Percentiles rank a stretch among this genome's conserved stretches.
Conservation (phyloP, 2,329 filamentous ascomycete species). For the Arthroderma sp. region DNA sequence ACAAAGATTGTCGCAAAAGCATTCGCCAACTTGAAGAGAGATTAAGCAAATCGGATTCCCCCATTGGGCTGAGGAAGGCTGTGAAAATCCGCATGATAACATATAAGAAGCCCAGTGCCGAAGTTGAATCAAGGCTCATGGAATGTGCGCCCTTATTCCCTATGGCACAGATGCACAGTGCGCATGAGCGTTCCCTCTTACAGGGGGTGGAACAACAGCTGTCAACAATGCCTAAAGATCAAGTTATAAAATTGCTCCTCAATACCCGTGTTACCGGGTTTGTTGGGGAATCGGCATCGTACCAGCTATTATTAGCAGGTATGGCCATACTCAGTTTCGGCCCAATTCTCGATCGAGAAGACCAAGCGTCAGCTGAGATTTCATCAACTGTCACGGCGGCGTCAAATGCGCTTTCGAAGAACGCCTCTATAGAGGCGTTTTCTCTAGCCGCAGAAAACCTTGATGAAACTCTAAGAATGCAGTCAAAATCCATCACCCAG, state of each 20-base stretch:
- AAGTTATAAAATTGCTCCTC: slow-evolving; percentile 19
- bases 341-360: slow-evolving; percentile 27
- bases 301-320: slow-evolving; percentile 24
- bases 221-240: slow-evolving; percentile 19
- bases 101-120: slow-evolving; percentile 13
- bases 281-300: slow-evolving; percentile 16
- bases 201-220: slow-evolving; percentile 23
- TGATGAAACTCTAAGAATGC: slow-evolving; percentile 26
- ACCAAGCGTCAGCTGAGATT: slow-evolving; percentile 20
- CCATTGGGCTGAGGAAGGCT: slow-evolving; percentile 16
- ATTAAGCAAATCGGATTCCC: slow-evolving; percentile 21
- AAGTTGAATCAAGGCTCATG: slow-evolving; percentile 2
- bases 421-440: slow-evolving; percentile 26
- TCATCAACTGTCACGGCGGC: slow-evolving; percentile 25
- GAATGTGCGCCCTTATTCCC: slow-evolving; percentile 23
- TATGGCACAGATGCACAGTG: slow-evolving; percentile 23
- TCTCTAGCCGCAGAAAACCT: slow-evolving; percentile 28
- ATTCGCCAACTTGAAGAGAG: slow-evolving; percentile 23
- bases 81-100: slow-evolving; percentile 24
- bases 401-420: slow-evolving; percentile 18
- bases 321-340: slow-evolving; percentile 22
- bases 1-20: slow-evolving; percentile 23
- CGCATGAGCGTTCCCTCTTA: slow-evolving; percentile 26
- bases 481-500: slow-evolving; percentile 30
- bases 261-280: slow-evolving; percentile 21